phyloP scores from a whole-genome alignment of 163 green algal species.

The Coccomyxa subellipsoidea region DNA sequence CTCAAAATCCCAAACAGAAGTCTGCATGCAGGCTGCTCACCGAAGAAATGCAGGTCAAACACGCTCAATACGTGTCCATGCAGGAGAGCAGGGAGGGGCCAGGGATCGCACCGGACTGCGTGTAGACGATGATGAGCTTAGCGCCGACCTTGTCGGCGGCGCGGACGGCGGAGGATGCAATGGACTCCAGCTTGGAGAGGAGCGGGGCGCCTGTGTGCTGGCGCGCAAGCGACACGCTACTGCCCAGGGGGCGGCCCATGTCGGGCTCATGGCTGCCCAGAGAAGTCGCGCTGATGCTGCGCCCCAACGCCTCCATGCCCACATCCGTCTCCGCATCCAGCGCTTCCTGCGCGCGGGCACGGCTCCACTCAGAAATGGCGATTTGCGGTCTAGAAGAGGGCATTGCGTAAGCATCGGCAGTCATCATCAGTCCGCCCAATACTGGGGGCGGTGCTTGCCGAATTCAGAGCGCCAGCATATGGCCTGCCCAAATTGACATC shows the following conservation, averaged over 20 bases:
- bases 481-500: no score
- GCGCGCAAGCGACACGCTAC: neutral
- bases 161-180: conserved; percentile 82
- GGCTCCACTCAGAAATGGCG: no score
- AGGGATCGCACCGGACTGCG: conserved; percentile 54
- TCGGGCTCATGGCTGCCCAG: neutral
- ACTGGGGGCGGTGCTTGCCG: no score
- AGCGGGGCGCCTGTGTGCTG: conserved; percentile 3
- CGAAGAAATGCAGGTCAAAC: no score
- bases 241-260: neutral
- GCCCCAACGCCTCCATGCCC: neutral
- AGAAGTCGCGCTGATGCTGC: neutral
- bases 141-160: conserved; percentile 79
- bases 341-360: conserved; percentile 34
- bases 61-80: no score
- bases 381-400: no score
- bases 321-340: conserved; percentile 29
- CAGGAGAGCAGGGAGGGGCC: no score
- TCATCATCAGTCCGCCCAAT: no score
- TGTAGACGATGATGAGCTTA: conserved; percentile 83
- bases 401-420: no score
- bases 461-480: no score
- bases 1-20: no score
- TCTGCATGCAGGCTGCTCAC: no score
- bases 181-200: conserved; percentile 75